A percentile compares a stretch with the other conserved stretches of the same genome.
These are phyloP conservation scores for Candida sojae DNA, from an alignment of 1,139 yeast species.

Conservation along the genomic window DNA sequence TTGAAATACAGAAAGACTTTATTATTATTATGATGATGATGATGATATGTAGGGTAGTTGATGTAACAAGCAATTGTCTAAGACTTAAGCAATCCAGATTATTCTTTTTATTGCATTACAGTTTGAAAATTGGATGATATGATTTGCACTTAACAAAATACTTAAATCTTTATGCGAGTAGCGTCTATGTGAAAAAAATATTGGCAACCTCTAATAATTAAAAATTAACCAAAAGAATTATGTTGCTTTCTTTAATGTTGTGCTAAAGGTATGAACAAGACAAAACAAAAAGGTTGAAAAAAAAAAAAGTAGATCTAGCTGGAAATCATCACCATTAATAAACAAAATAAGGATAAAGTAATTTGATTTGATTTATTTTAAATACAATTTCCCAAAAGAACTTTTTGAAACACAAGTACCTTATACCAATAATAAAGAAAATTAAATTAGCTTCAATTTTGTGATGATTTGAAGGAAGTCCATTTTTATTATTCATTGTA, in stretches of 20 bases:
- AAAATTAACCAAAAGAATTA: no score
- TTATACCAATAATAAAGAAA: neutral
- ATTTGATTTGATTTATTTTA: neutral
- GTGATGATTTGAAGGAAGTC: neutral
- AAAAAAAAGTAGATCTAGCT: neutral
- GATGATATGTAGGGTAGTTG: no score
- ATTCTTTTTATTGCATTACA: no score
- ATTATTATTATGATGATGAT: no score
- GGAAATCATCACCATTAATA: neutral
- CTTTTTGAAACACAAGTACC: neutral
- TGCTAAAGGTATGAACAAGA: neutral
- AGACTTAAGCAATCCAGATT: no score
- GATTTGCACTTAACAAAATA: no score
- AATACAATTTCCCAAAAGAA: neutral
- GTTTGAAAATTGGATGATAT: no score
- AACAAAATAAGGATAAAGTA: neutral
- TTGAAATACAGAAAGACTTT: no score
- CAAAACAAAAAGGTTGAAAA: neutral
- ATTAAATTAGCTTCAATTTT: neutral
- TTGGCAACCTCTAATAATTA: no score
- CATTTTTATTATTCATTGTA: neutral
- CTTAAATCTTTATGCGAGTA: no score
- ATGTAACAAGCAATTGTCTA: no score
- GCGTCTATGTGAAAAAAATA: no score
- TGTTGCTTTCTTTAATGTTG: neutral